These are phyloP conservation scores for Pythium vanterpoolii DNA, from an alignment of 352 stramenopile genomes.

Conservation along the genomic window DNA sequence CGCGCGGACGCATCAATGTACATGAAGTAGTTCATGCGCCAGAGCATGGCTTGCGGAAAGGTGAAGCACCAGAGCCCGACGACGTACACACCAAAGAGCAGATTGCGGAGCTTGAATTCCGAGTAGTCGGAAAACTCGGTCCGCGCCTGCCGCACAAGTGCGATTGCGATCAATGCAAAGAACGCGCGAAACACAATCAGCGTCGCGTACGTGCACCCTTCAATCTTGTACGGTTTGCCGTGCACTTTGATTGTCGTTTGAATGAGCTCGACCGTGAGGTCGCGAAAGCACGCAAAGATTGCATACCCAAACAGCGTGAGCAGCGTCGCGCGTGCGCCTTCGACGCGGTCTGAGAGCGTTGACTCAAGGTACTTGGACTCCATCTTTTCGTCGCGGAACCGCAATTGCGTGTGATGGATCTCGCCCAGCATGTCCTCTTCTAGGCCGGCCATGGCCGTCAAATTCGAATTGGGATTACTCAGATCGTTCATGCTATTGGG, in stretches of 20 bases:
- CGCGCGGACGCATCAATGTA: conserved; percentile 57
- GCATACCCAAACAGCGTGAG: conserved; percentile 54
- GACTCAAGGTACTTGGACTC: conserved; percentile 71
- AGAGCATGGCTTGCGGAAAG: conserved; percentile 44
- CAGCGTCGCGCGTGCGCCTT: conserved; percentile 59
- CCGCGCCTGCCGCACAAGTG: conserved; percentile 33
- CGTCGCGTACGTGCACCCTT: conserved; percentile 38
- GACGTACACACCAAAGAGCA: conserved; percentile 57
- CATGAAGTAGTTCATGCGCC: conserved; percentile 52
- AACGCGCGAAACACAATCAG: conserved; percentile 39
- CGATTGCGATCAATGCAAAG: conserved; percentile 26
- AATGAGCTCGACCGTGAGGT: conserved; percentile 52
- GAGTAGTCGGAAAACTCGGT: conserved; percentile 55
- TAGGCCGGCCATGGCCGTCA: conserved; percentile 33
- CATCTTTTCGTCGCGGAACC: conserved; percentile 69
- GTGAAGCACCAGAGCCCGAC: conserved; percentile 55
- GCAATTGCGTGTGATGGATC: conserved; percentile 54
- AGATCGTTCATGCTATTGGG: conserved; percentile 32
- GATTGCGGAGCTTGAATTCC: conserved; percentile 57
- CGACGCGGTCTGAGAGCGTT: conserved; percentile 55
- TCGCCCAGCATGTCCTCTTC: conserved; percentile 67
- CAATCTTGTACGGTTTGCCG: conserved; percentile 16
- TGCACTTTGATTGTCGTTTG: conserved; percentile 22
- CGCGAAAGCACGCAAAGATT: conserved; percentile 63
- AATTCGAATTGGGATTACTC: conserved; percentile 31